Percentiles rank a stretch among this genome's conserved stretches.
These are phyloP conservation scores for Colletotrichum godetiae DNA, from an alignment of 2,329 filamentous ascomycete species.

Conservation along the genomic window DNA sequence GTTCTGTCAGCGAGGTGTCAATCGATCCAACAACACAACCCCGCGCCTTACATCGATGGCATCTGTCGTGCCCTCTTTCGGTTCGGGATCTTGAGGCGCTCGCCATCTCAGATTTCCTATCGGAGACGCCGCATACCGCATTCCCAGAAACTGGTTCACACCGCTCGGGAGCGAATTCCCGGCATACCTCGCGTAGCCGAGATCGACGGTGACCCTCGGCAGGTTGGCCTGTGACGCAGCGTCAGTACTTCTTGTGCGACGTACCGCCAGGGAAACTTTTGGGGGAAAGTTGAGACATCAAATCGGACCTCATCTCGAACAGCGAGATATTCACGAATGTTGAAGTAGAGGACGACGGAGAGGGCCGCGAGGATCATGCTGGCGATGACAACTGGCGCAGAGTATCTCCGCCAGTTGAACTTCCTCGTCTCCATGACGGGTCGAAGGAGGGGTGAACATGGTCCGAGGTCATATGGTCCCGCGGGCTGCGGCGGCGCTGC, in stretches of 20 bases:
- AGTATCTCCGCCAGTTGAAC: conserved; percentile 27
- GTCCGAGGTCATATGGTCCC: conserved; percentile 32
- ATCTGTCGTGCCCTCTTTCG: conserved; percentile 46
- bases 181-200: conserved; percentile 58
- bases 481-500: conserved; percentile 14
- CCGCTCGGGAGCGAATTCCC: conserved; percentile 50
- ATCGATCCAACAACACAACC: background rate
- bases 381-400: conserved; percentile 23
- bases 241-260: conserved; percentile 1
- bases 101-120: conserved; percentile 61
- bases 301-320: conserved; percentile 27
- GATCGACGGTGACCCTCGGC: conserved; percentile 44
- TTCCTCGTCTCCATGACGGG: conserved; percentile 24
- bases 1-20: conserved; percentile 1
- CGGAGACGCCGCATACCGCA: conserved; percentile 65
- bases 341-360: conserved; percentile 29
- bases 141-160: conserved; percentile 59
- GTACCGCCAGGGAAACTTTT: background rate
- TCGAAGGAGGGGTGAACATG: conserved; percentile 19
- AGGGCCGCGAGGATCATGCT: conserved; percentile 33
- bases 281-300: background rate
- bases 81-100: conserved; percentile 57
- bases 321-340: conserved; percentile 22
- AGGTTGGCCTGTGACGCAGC: conserved; percentile 16
- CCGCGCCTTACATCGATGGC: conserved; percentile 46